Conservation (phyloP, 73 alveolate genomes). For the Paramecium sonneborni region DNA sequence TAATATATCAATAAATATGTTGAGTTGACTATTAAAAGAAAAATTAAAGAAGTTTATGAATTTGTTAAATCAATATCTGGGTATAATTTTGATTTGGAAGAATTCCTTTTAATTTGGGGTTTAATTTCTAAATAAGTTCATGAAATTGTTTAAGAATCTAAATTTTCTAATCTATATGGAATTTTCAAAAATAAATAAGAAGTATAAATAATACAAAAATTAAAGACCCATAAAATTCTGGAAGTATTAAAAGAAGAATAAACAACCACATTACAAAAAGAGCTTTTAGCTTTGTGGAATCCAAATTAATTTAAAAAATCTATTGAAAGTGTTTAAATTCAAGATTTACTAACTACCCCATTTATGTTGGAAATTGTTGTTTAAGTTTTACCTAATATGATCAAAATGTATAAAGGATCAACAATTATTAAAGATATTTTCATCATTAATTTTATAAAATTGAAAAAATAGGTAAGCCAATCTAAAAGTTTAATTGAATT, state of each 20-base stretch:
- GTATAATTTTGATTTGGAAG: not conserved
- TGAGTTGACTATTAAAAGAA: not conserved
- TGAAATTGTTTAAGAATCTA: not conserved
- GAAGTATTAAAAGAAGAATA: not conserved
- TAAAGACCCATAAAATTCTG: not conserved
- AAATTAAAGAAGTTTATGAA: not conserved
- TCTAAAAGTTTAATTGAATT: not conserved
- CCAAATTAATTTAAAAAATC: not conserved
- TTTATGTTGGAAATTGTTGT: conserved; percentile 29
- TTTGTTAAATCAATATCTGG: not conserved
- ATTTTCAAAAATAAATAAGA: not conserved
- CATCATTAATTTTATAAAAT: not conserved
- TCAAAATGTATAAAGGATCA: not conserved
- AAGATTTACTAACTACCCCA: not conserved
- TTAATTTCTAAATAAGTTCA: not conserved
- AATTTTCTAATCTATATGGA: not conserved
- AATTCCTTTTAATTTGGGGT: not conserved
- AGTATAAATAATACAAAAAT: not conserved
- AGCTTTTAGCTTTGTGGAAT: not conserved
- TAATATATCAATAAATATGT: not conserved
- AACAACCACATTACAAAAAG: not conserved
- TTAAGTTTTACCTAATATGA: not conserved
- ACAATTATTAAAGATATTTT: not conserved
- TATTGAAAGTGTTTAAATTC: not conserved
- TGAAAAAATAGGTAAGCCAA: not conserved